Conservation (phyloP, 352 stramenopile species). For the Paralagenidium karlingii region DNA sequence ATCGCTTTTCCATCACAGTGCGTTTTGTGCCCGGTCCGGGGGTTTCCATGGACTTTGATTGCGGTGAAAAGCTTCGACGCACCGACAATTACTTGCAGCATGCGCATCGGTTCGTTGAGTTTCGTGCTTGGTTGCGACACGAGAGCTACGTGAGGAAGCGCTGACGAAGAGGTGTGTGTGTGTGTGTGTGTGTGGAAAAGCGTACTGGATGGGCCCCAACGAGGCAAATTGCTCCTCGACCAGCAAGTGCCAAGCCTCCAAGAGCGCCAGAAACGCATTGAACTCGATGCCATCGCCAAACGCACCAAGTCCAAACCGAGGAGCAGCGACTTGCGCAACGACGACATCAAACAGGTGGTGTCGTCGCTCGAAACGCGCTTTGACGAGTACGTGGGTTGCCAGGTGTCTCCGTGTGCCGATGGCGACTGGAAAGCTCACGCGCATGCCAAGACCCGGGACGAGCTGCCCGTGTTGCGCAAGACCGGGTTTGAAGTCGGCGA, state of each 20-base stretch:
- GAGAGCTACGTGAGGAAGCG: not conserved
- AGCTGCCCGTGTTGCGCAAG: slow-evolving; percentile 46
- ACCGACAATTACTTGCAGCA: slow-evolving; percentile 62
- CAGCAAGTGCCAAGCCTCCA: slow-evolving; percentile 34
- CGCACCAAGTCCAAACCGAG: slow-evolving; percentile 64
- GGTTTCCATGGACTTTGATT: slow-evolving; percentile 47
- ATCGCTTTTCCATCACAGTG: slow-evolving; percentile 46
- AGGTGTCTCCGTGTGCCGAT: slow-evolving; percentile 46
- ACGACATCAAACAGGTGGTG: slow-evolving; percentile 51
- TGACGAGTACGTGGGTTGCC: slow-evolving; percentile 53
- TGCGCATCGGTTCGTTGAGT: too few relatives aligned
- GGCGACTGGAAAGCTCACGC: slow-evolving; percentile 45
- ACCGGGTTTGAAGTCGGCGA: slow-evolving; percentile 50
- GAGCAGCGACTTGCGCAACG: slow-evolving; percentile 43
- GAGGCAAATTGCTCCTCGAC: slow-evolving; percentile 49
- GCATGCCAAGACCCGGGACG: slow-evolving; percentile 27
- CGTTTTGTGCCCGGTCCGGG: slow-evolving; percentile 46
- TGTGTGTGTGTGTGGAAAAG: too few relatives aligned
- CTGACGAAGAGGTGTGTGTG: too few relatives aligned
- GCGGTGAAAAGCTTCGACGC: slow-evolving; percentile 51
- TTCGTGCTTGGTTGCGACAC: slow-evolving; percentile 1
- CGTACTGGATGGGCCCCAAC: slow-evolving; percentile 18
- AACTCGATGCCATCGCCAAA: slow-evolving; percentile 46
- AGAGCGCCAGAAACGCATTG: slow-evolving; percentile 62
- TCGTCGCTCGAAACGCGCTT: slow-evolving; percentile 48